Conservation (phyloP, 1,284 basidiomycete genomes). For the Xerocomus amazonicus region DNA sequence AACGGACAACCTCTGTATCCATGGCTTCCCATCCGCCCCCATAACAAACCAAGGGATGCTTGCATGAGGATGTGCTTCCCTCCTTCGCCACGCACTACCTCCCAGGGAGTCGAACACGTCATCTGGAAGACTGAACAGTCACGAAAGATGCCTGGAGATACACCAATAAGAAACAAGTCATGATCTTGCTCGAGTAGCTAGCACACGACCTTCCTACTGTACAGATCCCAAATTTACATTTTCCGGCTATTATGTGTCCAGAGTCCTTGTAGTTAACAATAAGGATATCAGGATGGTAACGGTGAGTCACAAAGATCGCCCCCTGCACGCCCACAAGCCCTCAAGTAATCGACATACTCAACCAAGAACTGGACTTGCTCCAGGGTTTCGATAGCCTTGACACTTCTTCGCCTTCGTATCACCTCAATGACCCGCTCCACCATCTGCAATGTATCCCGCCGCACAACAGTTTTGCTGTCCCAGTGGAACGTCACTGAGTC, state of each 20-base stretch:
- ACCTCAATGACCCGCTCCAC: slow-evolving; percentile 74
- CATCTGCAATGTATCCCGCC: slow-evolving; percentile 54
- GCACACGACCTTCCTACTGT: neutral
- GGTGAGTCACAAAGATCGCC: neutral
- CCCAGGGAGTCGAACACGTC: slow-evolving; percentile 19
- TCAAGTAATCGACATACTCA: slow-evolving; percentile 72
- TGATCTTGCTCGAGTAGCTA: slow-evolving; percentile 1
- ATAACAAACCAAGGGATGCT: no score
- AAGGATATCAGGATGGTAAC: neutral
- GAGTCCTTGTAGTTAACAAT: slow-evolving; percentile 5
- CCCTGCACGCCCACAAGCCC: slow-evolving; percentile 22
- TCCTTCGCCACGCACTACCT: no score
- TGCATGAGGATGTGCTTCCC: no score
- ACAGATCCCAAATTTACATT: neutral
- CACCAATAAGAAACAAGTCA: slow-evolving; percentile 4
- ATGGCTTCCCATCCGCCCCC: no score
- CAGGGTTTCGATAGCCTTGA: slow-evolving; percentile 87
- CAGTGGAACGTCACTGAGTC: slow-evolving; percentile 5
- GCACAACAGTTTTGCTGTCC: slow-evolving; percentile 28
- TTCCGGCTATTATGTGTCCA: no score
- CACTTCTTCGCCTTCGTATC: slow-evolving; percentile 70
- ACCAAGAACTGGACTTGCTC: slow-evolving; percentile 88
- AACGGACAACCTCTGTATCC: no score
- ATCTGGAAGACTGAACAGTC: slow-evolving; percentile 21
- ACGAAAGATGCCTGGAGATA: slow-evolving; percentile 5